Conservation (phyloP, 768 basidiomycete species). For the Naganishia randhawae region DNA sequence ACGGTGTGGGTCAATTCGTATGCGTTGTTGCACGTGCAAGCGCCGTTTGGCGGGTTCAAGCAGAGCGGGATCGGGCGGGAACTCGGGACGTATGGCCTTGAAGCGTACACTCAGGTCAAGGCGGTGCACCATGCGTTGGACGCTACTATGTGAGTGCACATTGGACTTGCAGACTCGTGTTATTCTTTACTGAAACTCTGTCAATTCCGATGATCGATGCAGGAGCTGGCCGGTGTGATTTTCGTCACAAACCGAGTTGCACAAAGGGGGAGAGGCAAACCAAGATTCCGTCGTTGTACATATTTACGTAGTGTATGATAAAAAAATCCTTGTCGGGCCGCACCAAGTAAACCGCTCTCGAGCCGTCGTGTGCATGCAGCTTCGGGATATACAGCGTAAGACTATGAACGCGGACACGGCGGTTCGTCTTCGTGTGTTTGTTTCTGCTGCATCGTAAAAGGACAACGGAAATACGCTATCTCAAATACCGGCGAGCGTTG, state of each 20-base stretch:
- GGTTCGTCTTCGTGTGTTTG: too few relatives aligned
- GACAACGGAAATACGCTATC: too few relatives aligned
- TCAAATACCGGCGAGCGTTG: too few relatives aligned
- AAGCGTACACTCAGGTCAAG: conserved; percentile 64
- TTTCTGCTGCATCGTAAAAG: too few relatives aligned
- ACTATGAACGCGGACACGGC: too few relatives aligned
- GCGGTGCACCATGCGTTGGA: conserved; percentile 58
- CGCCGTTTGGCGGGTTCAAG: conserved; percentile 85
- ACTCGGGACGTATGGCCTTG: conserved; percentile 70
- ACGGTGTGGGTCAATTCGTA: conserved; percentile 80
- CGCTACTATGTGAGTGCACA: conserved; percentile 15
- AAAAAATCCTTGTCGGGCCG: not conserved
- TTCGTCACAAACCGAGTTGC: not conserved
- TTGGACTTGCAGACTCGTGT: too few relatives aligned
- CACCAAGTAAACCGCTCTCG: too few relatives aligned
- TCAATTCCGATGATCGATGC: not conserved
- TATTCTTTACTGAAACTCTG: not conserved
- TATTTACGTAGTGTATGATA: not conserved
- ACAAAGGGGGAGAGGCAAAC: not conserved
- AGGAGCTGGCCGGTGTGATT: conserved; percentile 19
- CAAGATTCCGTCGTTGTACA: not conserved
- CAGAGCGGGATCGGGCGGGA: conserved; percentile 77
- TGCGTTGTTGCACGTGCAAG: conserved; percentile 65
- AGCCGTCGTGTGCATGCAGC: too few relatives aligned
- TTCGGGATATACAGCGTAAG: too few relatives aligned